Conservation (phyloP, 164 flowering plant species). For the Chimonanthus salicifolius region DNA sequence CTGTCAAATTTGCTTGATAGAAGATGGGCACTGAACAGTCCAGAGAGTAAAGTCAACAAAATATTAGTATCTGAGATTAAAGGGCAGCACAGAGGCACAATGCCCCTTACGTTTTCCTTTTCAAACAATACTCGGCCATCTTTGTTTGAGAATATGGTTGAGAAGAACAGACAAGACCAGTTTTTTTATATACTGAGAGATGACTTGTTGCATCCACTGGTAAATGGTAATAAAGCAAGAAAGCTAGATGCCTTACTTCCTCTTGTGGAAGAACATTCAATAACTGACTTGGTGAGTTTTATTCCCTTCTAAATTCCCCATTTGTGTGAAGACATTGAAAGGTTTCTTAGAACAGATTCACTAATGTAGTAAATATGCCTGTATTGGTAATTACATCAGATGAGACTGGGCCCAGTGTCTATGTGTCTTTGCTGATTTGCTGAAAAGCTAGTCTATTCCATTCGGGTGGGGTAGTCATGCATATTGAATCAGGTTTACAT, state of each 20-base stretch:
- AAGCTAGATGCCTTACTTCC: constrained; percentile 87
- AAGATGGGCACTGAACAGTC: constrained; percentile 65
- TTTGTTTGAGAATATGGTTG: constrained; percentile 35
- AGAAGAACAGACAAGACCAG: constrained; percentile 15
- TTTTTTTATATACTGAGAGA: constrained; percentile 83
- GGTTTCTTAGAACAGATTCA: background rate
- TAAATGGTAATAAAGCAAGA: constrained; percentile 92
- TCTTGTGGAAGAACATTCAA: constrained; percentile 56
- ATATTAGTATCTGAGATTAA: constrained; percentile 32
- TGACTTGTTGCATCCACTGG: constrained; percentile 85
- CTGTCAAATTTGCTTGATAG: constrained; percentile 51
- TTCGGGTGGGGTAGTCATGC: background rate
- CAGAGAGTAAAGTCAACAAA: constrained; percentile 63
- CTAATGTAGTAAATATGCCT: background rate
- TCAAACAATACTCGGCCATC: constrained; percentile 35
- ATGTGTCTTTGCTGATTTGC: background rate
- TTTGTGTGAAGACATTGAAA: background rate
- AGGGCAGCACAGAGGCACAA: constrained; percentile 15
- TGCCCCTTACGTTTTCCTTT: constrained; percentile 23
- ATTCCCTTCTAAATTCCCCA: background rate
- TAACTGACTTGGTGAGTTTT: constrained; percentile 81
- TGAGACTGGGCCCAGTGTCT: background rate
- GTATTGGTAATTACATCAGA: background rate
- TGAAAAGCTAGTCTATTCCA: background rate
- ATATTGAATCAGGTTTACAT: too few relatives aligned